Percentiles rank a stretch among this genome's conserved stretches.
phyloP scores from a whole-genome alignment of 2,329 filamentous ascomycete species.

The Fusarium austroafricanum region DNA sequence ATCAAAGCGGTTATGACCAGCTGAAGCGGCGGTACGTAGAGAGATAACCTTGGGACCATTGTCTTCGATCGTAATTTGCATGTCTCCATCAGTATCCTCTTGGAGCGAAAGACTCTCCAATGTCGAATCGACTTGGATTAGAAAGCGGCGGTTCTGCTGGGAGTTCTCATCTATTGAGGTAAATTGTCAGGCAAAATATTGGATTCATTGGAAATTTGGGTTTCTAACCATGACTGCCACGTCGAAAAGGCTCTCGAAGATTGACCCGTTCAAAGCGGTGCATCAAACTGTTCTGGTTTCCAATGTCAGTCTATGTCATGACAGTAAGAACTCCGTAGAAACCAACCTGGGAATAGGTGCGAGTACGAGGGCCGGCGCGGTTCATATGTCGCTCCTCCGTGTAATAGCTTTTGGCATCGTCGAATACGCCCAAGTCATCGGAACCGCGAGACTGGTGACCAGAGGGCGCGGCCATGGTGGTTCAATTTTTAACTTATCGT shows the following conservation, averaged over 20 bases:
- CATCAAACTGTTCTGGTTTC: constrained; percentile 62
- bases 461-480: constrained; percentile 46
- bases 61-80: constrained; percentile 98
- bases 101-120: constrained; percentile 81
- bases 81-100: constrained; percentile 93
- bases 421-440: constrained; percentile 63
- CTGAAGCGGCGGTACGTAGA: constrained; percentile 85
- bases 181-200: constrained; percentile 11
- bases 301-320: constrained; percentile 45
- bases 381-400: constrained; percentile 65
- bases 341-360: constrained; percentile 67
- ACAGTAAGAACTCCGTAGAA: background rate
- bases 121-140: constrained; percentile 87
- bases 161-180: constrained; percentile 74
- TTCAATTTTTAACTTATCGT: constrained; percentile 9
- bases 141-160: constrained; percentile 77
- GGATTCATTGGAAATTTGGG: background rate
- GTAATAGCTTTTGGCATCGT: constrained; percentile 71
- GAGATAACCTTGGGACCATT: constrained; percentile 90
- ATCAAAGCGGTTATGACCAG: constrained; percentile 88
- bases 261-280: constrained; percentile 65
- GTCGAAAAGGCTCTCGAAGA: constrained; percentile 65
- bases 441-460: constrained; percentile 52
- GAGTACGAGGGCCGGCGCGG: constrained; percentile 62
- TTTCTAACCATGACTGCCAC: constrained; percentile 68